These are phyloP conservation scores for Leccinum variicolor DNA, from an alignment of 768 basidiomycete species.

Conservation along the genomic window DNA sequence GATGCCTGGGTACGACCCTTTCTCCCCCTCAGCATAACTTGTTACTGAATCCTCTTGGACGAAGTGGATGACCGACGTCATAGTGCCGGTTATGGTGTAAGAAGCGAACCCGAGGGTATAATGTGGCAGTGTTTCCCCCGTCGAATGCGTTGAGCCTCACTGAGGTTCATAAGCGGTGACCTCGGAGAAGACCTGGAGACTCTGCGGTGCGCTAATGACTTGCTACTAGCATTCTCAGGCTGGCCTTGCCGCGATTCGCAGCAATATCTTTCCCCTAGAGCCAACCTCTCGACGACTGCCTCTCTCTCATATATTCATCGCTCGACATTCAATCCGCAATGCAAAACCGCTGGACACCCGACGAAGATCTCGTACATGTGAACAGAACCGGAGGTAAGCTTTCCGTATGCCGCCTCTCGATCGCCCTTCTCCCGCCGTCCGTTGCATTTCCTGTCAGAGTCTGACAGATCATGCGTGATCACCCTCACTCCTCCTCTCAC, in stretches of 20 bases:
- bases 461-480: constrained; percentile 18
- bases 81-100: constrained; percentile 6
- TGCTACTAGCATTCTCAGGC: not conserved
- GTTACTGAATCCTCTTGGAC: not conserved
- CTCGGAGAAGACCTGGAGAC: constrained; percentile 2
- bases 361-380: constrained; percentile 18
- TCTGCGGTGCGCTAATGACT: not conserved
- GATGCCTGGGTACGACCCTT: constrained; percentile 62
- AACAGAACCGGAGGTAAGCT: constrained; percentile 27
- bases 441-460: constrained; percentile 5
- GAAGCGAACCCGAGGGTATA: not conserved
- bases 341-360: constrained; percentile 18
- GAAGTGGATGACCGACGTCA: too few species aligned
- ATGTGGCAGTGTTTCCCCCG: constrained; percentile 2
- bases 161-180: too few species aligned
- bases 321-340: constrained; percentile 16
- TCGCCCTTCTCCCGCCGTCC: constrained; percentile 8
- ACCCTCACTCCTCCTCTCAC: not conserved
- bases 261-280: too few species aligned
- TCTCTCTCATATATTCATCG: not conserved
- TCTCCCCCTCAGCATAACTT: too few species aligned
- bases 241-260: too few species aligned
- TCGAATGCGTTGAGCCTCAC: not conserved
- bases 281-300: not conserved
- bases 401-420: constrained; percentile 9